Evolutionary conservation across 1,139 yeast species (phyloP).

Genomic region (Pichia sp.): DNA sequence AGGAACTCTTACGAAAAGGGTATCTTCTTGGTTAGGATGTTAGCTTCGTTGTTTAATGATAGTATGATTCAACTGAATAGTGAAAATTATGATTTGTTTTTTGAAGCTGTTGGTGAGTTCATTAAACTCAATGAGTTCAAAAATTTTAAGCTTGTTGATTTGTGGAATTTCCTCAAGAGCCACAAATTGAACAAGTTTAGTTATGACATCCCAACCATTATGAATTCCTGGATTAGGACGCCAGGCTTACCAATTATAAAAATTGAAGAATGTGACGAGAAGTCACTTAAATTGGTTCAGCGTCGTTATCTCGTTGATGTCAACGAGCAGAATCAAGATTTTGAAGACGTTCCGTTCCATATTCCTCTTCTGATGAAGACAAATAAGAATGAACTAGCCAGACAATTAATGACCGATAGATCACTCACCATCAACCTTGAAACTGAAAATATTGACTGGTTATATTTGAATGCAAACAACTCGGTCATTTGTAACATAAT

Average conservation of each 20-base stretch:
- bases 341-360: constrained; percentile 42
- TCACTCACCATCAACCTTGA: constrained; percentile 28
- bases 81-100: constrained; percentile 30
- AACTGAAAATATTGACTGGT: constrained; percentile 13
- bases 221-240: constrained; percentile 51
- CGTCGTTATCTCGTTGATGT: constrained; percentile 34
- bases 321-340: constrained; percentile 1
- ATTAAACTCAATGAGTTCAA: constrained; percentile 30
- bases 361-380: constrained; percentile 44
- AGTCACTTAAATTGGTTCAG: constrained; percentile 34
- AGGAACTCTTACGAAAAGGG: constrained; percentile 59
- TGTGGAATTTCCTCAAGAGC: constrained; percentile 37
- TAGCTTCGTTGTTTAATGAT: constrained; percentile 36
- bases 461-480: constrained; percentile 37
- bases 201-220: constrained; percentile 33
- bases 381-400: constrained; percentile 30
- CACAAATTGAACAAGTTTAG: constrained; percentile 18
- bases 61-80: constrained; percentile 16
- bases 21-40: constrained; percentile 47
- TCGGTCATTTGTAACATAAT: constrained; percentile 29
- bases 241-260: constrained; percentile 51
- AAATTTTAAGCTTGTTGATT: constrained; percentile 44
- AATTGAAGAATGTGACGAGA: constrained; percentile 28
- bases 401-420: constrained; percentile 42
- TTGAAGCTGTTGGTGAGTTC: constrained; percentile 35